Base-by-base conservation (phyloP, 768 basidiomycete species). In the Russula abietina region DNA sequence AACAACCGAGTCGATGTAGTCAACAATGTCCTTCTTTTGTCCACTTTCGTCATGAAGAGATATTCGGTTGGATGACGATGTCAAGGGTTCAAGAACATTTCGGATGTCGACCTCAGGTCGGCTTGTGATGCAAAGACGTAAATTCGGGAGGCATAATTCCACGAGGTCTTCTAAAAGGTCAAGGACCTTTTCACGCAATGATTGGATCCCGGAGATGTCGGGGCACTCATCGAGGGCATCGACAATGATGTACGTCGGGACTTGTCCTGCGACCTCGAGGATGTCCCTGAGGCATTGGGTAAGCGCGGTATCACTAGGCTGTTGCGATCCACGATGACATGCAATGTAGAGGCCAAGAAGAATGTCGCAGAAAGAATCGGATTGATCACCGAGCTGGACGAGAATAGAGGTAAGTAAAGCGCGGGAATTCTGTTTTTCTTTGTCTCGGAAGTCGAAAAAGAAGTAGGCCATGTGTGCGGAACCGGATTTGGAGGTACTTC, bases 351-450 rank as follows among this genome's bases (percentile, higher is more conserved):
- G 26, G 22, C 17, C 16, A 38, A 17, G 46, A 38, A 57, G 45
- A 36, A 49, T 6, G 46, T 57, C 46, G 10, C 32, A 57, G 33
- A 36, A 49, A 12, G 30, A 48, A 24, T 33, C 32, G 19, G 46
- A 57, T 24, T 26, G 33, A 14, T 57, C 9, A 24, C 46, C 17
- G 32, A 48, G 33, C 33, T 48, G 57, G 46, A 48, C 22, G 32
- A 57, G 45, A 16, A 57, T 33, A 7, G 57, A 57, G 16, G 57
- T 26, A 17, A 57, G 45, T 8, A 48, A 36, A 69, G 68, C 67
- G 62, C 64, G 19, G 66, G 63, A 24, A 77, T 74, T 36, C 19
- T 46, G 56, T 22, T 57, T 57, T 22, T 33, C 43, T 30, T 33
- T 36, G 33, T 57, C 46, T 33, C 17, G 32, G 46, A 57, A 57